Evolutionary conservation across 257 asterid genomes (phyloP), one percentile per base, ranked within the genome.

Genomic region (Haberlea rhodopensis): DNA sequence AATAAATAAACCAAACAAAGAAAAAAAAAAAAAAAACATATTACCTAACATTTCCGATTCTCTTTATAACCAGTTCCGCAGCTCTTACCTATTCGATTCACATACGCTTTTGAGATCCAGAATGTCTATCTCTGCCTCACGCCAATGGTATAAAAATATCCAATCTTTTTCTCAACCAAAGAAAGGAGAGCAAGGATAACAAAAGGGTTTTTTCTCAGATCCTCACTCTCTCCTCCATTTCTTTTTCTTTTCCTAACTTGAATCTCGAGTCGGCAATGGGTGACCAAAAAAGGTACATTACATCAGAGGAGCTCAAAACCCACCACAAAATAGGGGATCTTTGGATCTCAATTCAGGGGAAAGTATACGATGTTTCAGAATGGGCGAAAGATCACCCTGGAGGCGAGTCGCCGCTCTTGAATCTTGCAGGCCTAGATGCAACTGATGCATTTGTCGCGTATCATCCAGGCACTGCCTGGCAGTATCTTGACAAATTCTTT

Each of bases 271-370:
- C 66, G 21, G 71, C 53, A 87, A 86, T 87, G 87, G 71, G 75
- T 53, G 89, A 76, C 13, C 29, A 55, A 8, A 81, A 75, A 27
- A 80, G 57, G 73, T 91, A 84, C 85, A 81, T 91, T 71, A 71
- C 88, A 9, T 66, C 80, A 4, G 89, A 79, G 4, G 97, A 88
- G 73, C 95, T 91, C 40, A 80, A 80, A 77, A 71, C 78, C 34
- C 97, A 91, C 81, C 80, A 79, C 78, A 84, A 79, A 68, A 66
- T 66, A 5, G 95, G 95, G 74, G 96, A 91, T 80, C 86, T 91
- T 0, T 91, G 97, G 97, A 86, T 91, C 81, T 88, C 96, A 19
- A 86, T 91, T 23, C 97, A 88, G 65, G 97, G 97, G 0, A 88
- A 84, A 75, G 81, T 91, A 5, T 86, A 88, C 69, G 96, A 91